Evolutionary conservation across 176 grass and related monocot species (phyloP).

Genomic region (Musa itinerans): DNA sequence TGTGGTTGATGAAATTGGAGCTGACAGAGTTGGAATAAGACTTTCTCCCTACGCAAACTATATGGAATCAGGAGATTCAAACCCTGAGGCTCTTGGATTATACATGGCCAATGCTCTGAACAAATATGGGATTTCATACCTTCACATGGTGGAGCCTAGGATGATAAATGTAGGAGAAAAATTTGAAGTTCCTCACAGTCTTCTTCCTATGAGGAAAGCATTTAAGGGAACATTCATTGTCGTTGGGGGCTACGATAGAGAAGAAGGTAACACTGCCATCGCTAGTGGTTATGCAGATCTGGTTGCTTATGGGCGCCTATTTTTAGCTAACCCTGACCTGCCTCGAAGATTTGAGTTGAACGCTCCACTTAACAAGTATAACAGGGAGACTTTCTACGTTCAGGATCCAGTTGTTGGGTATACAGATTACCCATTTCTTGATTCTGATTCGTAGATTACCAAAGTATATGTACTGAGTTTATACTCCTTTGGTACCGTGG

Average conservation of each 20-base stretch:
- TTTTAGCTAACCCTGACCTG: slow-evolving; percentile 72
- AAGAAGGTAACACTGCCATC: slow-evolving; percentile 52
- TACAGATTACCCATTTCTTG: slow-evolving; percentile 60
- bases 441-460: not conserved
- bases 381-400: slow-evolving; percentile 56
- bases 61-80: slow-evolving; percentile 39
- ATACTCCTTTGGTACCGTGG: not conserved
- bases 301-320: slow-evolving; percentile 56
- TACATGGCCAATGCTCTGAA: slow-evolving; percentile 54
- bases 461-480: not conserved
- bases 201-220: slow-evolving; percentile 47
- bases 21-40: slow-evolving; percentile 62
- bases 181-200: slow-evolving; percentile 33
- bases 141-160: slow-evolving; percentile 58
- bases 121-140: slow-evolving; percentile 48
- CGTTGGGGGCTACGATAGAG: slow-evolving; percentile 40
- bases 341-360: slow-evolving; percentile 53
- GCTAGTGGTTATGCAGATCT: slow-evolving; percentile 47
- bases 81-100: slow-evolving; percentile 48
- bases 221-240: slow-evolving; percentile 54
- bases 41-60: slow-evolving; percentile 56
- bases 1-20: slow-evolving; percentile 54
- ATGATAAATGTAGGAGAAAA: slow-evolving; percentile 33
- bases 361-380: slow-evolving; percentile 57
- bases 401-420: slow-evolving; percentile 64